Conservation (phyloP, 192 early-diverging fungal genomes). For the Mycoemilia scoparia region DNA sequence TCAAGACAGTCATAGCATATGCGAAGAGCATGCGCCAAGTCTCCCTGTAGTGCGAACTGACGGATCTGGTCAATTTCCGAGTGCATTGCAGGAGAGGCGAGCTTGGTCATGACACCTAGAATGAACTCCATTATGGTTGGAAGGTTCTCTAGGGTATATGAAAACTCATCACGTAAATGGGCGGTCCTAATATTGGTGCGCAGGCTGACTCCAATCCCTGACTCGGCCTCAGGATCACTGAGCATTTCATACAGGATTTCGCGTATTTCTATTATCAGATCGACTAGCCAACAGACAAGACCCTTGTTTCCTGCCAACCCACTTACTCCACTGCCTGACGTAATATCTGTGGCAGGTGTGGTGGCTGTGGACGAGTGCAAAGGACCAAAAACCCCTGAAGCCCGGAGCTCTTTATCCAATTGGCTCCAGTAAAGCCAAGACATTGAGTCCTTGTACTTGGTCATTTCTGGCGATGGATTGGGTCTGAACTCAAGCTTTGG, state of each 20-base stretch:
- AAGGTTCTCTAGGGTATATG: constrained; percentile 46
- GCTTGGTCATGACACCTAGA: constrained; percentile 35
- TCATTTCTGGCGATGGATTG: constrained; percentile 29
- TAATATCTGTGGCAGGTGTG: no score
- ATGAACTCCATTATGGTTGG: constrained; percentile 37
- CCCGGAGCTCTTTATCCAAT: no score
- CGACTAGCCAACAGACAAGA: no score
- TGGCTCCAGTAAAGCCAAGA: constrained; percentile 3
- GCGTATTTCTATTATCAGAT: constrained; percentile 58
- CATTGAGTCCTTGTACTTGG: constrained; percentile 5
- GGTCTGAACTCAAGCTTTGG: constrained; percentile 78
- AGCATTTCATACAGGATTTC: constrained; percentile 44
- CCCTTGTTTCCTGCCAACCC: constrained; percentile 18
- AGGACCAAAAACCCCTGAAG: no score
- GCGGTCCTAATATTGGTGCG: no score
- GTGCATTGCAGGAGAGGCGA: constrained; percentile 51
- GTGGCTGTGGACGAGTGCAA: no score
- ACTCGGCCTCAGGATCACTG: constrained; percentile 16
- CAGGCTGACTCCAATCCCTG: no score
- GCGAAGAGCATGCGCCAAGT: constrained; percentile 42
- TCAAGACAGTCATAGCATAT: constrained; percentile 46
- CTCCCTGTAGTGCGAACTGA: constrained; percentile 32
- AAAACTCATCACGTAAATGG: constrained; percentile 40
- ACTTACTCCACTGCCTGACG: neutral
- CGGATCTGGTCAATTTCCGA: constrained; percentile 42